Evolutionary conservation across 2,329 filamentous ascomycete genomes (phyloP), one percentile per base, ranked within the genome.

Genomic region (Xylaria digitata): DNA sequence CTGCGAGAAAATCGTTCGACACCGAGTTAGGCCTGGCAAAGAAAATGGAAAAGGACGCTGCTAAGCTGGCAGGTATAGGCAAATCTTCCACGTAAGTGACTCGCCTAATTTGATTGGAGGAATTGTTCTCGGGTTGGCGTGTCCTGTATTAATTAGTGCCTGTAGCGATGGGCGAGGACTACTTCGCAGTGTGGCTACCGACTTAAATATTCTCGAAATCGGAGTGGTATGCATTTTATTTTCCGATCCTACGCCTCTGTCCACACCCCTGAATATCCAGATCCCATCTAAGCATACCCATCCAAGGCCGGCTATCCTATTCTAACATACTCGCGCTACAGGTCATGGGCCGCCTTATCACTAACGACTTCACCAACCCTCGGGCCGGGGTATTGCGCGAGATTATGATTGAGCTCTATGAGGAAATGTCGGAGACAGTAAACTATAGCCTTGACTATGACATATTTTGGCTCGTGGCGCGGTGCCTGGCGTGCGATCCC

Each of bases 201-300:
- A 58, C n/a, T 23, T 21, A 9, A 58, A 58, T 11, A 48, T 58
- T 34, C 30, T 58, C 6, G 55, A 58, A 37, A 48, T 48, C 21
- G 55, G 55, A 23, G 13, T 34, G 4, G n/a, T 58, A 48, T 11
- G 55, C 48, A 46, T 46, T 45, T 4, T 46, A 19, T 32, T 9
- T 17, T 40, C 37, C 13, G 37, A 40, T 8, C 17, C 6, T 17
- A 2, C 7, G 2, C 26, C 26, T 43, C 13, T 17, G 17, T 11
- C 0, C 52, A 37, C 34, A 6, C 34, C 34, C 7, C 7, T 15
- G 6, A 23, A 55, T 30, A 1, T n/a, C 21, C 6, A 43, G 37
- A 30, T 17, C 23, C 17, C 5, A 13, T 46, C 26, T 11, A 17
- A 2, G 6, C 43, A 11, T 23, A 3, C n/a, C 9, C 37, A 13